These are phyloP conservation scores for Aspergillus puulaauensis DNA, from an alignment of 2,329 filamentous ascomycete species.

Conservation along the genomic window DNA sequence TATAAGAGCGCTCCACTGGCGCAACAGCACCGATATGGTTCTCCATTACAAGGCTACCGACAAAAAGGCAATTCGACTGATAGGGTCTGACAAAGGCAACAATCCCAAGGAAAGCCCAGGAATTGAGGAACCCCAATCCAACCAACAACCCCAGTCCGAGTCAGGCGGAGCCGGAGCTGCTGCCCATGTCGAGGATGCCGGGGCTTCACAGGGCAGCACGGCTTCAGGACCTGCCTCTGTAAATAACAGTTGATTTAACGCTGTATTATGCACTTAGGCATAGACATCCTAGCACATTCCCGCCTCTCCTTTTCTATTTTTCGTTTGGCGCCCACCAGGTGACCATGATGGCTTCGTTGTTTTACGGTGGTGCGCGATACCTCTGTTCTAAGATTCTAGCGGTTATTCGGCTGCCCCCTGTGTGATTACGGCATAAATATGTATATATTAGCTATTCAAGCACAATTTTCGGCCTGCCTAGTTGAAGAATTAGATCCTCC, in stretches of 20 bases:
- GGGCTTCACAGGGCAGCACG: conserved; percentile 27
- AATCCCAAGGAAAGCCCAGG: conserved; percentile 11
- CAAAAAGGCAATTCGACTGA: conserved; percentile 56
- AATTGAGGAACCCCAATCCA: conserved; percentile 10
- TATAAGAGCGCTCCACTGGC: conserved; percentile 88
- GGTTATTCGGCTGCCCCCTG: not conserved
- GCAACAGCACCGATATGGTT: conserved; percentile 87
- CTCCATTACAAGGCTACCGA: conserved; percentile 91
- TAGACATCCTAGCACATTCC: conserved; percentile 1
- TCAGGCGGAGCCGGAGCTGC: conserved; percentile 3
- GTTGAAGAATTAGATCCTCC: not conserved
- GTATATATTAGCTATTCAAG: conserved; percentile 8
- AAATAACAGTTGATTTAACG: conserved; percentile 12
- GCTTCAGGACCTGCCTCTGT: conserved; percentile 26
- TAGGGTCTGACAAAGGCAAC: conserved; percentile 18
- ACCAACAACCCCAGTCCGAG: conserved; percentile 2
- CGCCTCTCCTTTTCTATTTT: not conserved
- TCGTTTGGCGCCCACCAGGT: not conserved
- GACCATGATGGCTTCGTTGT: not conserved
- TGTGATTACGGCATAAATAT: not conserved
- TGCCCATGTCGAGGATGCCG: conserved; percentile 22
- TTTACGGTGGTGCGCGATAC: not conserved
- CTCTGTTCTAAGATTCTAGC: conserved; percentile 1
- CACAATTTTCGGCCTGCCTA: not conserved
- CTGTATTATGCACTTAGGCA: not conserved